Base-by-base conservation (phyloP, 352 stramenopile genomes). In the Phytophthora foliorum region DNA sequence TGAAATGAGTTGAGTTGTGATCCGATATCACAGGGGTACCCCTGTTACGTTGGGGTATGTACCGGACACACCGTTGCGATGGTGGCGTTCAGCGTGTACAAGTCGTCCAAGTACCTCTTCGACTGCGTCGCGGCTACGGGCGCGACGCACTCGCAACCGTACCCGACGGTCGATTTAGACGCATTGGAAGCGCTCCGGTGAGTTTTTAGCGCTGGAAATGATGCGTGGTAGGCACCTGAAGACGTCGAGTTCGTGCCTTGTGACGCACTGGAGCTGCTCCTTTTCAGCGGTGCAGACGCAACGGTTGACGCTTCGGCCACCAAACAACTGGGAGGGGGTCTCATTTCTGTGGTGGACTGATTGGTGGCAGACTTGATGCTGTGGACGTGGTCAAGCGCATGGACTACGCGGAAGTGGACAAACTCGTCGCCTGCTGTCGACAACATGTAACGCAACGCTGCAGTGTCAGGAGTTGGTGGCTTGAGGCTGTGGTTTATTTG, bases 61-160 rank as follows among this genome's bases (percentile, higher is more conserved):
- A n/a, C n/a, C n/a, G n/a, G n/a, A n/a, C 32, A 69, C n/a, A 48
- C 8, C 13, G 22, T 56, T 48, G 17, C 25, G 27, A 75, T 70
- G 68, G 56, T 89, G 42, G 75, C 61, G 22, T 86, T 93, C 55
- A 77, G 69, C 44, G 82, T 93, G 44, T 78, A 78, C 69, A 93
- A 93, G 67, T 86, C 78, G 45, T 80, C 80, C 60, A 81, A 81
- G 63, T 90, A 84, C 58, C 74, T 88, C 39, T 93, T 93, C 61
- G 78, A 90, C 38, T 91, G 81, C 42, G 61, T 75, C n/a, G 69
- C 36, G 11, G 32, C 68, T 38, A 57, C 65, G 24, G 57, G 57
- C 11, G 29, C 17, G 19, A 53, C 19, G n/a, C 45, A 67, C 29
- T 64, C 63, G 13, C 60, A 52, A 6, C 41, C 42, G 10, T 75